Evolutionary conservation across 1,139 yeast genomes (phyloP).

Genomic region (Candida tetrigidarum): DNA sequence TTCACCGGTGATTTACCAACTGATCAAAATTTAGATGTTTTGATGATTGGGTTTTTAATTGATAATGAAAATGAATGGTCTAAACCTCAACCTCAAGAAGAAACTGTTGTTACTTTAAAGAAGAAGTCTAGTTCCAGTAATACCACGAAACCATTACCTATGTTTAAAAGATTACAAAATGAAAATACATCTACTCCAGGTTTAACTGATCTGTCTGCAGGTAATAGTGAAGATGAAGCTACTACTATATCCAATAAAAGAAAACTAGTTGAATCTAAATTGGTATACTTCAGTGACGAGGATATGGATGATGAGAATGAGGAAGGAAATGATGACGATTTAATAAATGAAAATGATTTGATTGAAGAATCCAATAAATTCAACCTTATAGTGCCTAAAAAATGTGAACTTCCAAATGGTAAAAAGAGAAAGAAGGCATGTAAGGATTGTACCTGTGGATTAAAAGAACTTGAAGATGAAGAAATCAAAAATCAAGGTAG

Average conservation of each 20-base stretch:
- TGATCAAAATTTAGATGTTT: slow-evolving; percentile 58
- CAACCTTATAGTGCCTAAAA: slow-evolving; percentile 48
- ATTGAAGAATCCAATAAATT: slow-evolving; percentile 32
- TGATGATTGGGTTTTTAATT: slow-evolving; percentile 66
- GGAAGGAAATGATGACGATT: slow-evolving; percentile 32
- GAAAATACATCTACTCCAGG: slow-evolving; percentile 21
- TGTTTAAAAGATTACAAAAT: slow-evolving; percentile 30
- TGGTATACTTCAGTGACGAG: slow-evolving; percentile 53
- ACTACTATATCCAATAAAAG: slow-evolving; percentile 39
- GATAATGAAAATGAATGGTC: slow-evolving; percentile 41
- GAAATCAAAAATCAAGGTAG: slow-evolving; percentile 54
- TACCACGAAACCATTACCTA: slow-evolving; percentile 24
- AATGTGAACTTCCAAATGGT: slow-evolving; percentile 57
- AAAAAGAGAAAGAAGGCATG: slow-evolving; percentile 84
- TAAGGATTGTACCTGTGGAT: slow-evolving; percentile 97
- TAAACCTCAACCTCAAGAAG: slow-evolving; percentile 45
- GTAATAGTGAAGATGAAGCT: slow-evolving; percentile 32
- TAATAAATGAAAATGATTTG: slow-evolving; percentile 49
- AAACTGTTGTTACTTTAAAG: slow-evolving; percentile 17
- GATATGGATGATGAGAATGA: slow-evolving; percentile 44
- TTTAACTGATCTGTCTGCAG: slow-evolving; percentile 48
- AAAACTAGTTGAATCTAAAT: slow-evolving; percentile 50
- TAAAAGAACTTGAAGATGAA: slow-evolving; percentile 75
- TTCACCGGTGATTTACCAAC: slow-evolving; percentile 56
- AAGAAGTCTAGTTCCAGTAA: slow-evolving; percentile 8